Conservation (phyloP, 2,329 filamentous ascomycete species). For the Raffaelea deltoideospora region DNA sequence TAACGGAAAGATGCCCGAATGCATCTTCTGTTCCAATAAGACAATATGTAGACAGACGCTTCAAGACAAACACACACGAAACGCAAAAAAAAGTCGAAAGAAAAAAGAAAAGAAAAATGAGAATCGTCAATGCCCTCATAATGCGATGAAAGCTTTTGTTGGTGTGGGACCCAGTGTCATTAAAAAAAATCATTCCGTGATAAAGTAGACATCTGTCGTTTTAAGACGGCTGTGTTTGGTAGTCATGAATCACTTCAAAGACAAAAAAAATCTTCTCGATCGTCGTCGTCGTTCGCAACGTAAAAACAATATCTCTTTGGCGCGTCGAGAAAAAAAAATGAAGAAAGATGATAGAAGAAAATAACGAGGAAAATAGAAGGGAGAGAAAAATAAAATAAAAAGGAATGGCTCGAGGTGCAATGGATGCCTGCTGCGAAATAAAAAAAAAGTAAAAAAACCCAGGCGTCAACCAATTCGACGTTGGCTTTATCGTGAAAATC, state of each 20-base stretch:
- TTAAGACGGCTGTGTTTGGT: too few species aligned
- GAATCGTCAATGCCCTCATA: not conserved
- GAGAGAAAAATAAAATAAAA: constrained; percentile 1
- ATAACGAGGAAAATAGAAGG: too few species aligned
- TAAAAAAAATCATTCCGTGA: constrained; percentile 1
- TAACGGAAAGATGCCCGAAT: not conserved
- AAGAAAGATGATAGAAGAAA: too few species aligned
- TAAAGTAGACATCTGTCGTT: too few species aligned
- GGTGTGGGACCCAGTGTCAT: constrained; percentile 9
- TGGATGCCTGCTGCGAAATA: not conserved
- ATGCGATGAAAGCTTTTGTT: not conserved
- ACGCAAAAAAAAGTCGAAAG: not conserved
- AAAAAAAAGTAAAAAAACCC: not conserved
- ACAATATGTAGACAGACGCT: constrained; percentile 1
- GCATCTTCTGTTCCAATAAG: too few species aligned
- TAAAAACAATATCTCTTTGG: too few species aligned
- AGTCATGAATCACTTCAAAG: not conserved
- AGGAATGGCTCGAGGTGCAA: not conserved
- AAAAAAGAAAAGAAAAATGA: constrained; percentile 2
- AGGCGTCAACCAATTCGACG: not conserved
- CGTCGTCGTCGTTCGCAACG: not conserved
- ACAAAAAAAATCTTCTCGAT: constrained; percentile 1
- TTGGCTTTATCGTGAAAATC: not conserved
- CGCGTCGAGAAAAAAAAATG: too few species aligned
- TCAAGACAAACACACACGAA: not conserved